phyloP scores from a whole-genome alignment of 1,284 basidiomycete genomes.

The Ceratobasidium sp. region DNA sequence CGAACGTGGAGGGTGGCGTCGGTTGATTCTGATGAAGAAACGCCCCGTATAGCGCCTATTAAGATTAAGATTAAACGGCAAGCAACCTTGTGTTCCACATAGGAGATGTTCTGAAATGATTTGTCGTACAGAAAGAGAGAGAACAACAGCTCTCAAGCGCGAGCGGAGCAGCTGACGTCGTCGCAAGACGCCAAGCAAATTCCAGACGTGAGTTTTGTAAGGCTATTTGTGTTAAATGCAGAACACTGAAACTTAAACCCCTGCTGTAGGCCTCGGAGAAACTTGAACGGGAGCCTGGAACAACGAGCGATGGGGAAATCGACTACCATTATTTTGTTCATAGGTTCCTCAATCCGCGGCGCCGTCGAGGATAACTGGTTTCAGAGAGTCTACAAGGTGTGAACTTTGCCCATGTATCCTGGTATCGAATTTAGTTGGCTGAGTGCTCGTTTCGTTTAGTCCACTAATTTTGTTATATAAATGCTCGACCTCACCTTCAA shows the following conservation, averaged over 20 bases:
- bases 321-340: slow-evolving; percentile 26
- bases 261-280: background rate
- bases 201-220: background rate
- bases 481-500: no score
- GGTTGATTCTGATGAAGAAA: no score
- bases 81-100: no score
- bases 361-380: background rate
- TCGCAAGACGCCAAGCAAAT: background rate
- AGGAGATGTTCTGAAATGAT: background rate
- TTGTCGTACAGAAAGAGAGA: background rate
- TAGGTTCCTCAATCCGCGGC: slow-evolving; percentile 9
- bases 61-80: slow-evolving; percentile 10
- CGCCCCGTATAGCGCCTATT: no score
- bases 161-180: background rate
- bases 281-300: background rate
- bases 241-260: no score
- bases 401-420: no score
- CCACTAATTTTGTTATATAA: no score
- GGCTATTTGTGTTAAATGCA: no score
- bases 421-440: no score
- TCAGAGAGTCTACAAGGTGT: no score
- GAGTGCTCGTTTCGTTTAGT: no score
- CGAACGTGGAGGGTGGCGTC: no score
- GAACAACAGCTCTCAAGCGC: background rate
- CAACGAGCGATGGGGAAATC: slow-evolving; percentile 26